phyloP scores from a whole-genome alignment of 768 basidiomycete species.

The Lentinula detonsa region DNA sequence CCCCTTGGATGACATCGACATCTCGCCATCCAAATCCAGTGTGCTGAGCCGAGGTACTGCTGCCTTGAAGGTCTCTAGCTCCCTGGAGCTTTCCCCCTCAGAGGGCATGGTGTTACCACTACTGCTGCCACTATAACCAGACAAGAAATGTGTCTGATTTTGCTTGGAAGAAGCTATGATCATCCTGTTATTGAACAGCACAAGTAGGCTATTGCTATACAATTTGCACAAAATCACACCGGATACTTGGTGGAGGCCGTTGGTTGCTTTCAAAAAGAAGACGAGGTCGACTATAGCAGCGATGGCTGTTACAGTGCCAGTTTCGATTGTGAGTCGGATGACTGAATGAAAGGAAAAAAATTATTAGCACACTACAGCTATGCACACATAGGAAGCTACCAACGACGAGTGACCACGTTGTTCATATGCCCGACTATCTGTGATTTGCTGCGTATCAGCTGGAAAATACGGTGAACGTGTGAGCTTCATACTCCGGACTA shows the following conservation, averaged over 20 bases:
- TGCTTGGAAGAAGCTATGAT: background rate
- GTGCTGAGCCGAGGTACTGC: background rate
- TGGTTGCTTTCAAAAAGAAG: slow-evolving; percentile 6
- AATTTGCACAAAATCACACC: background rate
- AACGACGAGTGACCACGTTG: slow-evolving; percentile 9
- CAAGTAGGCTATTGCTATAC: background rate
- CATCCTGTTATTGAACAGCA: background rate
- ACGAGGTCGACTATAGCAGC: slow-evolving; percentile 11
- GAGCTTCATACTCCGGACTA: background rate
- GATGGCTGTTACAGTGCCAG: slow-evolving; percentile 8
- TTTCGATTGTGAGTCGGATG: slow-evolving; percentile 11
- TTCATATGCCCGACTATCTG: slow-evolving; percentile 1
- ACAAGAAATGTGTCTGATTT: background rate
- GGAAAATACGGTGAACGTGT: background rate
- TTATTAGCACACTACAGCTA: background rate
- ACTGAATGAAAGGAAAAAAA: background rate
- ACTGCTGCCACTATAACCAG: background rate
- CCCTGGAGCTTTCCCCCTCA: background rate
- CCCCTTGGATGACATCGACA: background rate
- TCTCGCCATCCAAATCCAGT: background rate
- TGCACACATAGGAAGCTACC: background rate
- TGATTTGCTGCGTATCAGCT: slow-evolving; percentile 9
- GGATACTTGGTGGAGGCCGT: background rate
- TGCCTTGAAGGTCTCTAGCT: background rate
- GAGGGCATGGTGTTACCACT: background rate